Evolutionary conservation across 2,329 filamentous ascomycete genomes (phyloP).

Genomic region (Aspergillus spinulosporus): DNA sequence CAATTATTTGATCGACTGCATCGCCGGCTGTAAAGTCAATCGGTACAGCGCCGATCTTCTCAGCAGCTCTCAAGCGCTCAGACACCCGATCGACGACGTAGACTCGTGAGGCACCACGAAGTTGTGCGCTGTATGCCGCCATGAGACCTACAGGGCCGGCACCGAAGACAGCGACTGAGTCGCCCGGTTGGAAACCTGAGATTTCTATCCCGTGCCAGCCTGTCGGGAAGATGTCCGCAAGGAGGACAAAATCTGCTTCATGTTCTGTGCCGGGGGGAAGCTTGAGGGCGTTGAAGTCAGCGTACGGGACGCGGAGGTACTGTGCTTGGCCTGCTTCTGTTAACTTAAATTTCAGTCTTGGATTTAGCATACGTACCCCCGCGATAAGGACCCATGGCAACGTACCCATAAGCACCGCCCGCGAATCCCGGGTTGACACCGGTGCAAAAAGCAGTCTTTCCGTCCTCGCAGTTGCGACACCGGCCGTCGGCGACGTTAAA

Average conservation of each 20-base stretch:
- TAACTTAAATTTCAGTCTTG: too few relatives aligned
- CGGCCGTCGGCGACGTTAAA: slow-evolving; percentile 66
- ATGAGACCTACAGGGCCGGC: slow-evolving; percentile 66
- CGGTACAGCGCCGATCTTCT: slow-evolving; percentile 62
- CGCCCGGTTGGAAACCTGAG: slow-evolving; percentile 60
- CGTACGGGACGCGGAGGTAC: slow-evolving; percentile 22
- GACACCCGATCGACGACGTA: slow-evolving; percentile 64
- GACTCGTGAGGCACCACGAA: slow-evolving; percentile 62
- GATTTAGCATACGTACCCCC: slow-evolving; percentile 38
- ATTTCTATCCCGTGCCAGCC: slow-evolving; percentile 37
- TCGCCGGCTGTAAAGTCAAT: slow-evolving; percentile 60
- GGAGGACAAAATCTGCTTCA: slow-evolving; percentile 16
- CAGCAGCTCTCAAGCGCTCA: slow-evolving; percentile 58
- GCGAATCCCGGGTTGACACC: slow-evolving; percentile 63
- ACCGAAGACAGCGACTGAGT: slow-evolving; percentile 65
- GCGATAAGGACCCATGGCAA: slow-evolving; percentile 49
- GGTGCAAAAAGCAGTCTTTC: slow-evolving; percentile 65
- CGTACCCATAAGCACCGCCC: slow-evolving; percentile 59
- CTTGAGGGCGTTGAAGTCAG: slow-evolving; percentile 19
- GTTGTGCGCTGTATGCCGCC: slow-evolving; percentile 62
- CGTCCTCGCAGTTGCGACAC: slow-evolving; percentile 65
- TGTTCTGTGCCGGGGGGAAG: slow-evolving; percentile 10
- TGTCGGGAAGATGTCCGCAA: slow-evolving; percentile 25
- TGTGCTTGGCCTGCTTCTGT: slow-evolving; percentile 50
- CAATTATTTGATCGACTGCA: slow-evolving; percentile 62